Conservation (phyloP, 495 filamentous ascomycete genomes). For the Xeromyces bisporus region DNA sequence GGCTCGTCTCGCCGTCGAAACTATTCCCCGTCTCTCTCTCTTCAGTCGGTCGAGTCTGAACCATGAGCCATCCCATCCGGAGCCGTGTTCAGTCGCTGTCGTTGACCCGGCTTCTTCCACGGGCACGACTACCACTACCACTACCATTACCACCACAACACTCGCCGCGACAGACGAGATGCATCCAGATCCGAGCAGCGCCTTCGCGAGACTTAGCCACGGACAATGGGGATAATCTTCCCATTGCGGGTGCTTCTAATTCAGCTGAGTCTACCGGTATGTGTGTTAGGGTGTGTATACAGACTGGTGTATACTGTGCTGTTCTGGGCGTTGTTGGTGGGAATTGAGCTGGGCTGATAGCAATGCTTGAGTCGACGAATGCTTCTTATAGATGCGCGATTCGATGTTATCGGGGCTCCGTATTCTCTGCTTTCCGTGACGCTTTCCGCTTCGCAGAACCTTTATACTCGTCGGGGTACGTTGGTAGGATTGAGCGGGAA, state of each 20-base stretch:
- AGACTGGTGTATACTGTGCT: too few species aligned
- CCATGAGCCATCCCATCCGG: constrained; percentile 23
- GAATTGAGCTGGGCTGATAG: too few species aligned
- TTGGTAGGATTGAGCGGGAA: constrained; percentile 81
- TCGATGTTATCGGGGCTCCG: constrained; percentile 78
- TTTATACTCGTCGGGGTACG: constrained; percentile 82
- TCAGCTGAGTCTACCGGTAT: constrained; percentile 27
- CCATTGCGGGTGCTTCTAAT: constrained; percentile 22
- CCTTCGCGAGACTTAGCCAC: constrained; percentile 20
- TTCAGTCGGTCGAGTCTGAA: neutral
- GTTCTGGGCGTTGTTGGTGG: too few species aligned
- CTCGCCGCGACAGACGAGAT: constrained; percentile 18
- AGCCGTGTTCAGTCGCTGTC: constrained; percentile 23
- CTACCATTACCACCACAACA: constrained; percentile 12
- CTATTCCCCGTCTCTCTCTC: constrained; percentile 2
- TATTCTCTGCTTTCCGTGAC: constrained; percentile 86
- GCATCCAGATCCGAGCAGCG: constrained; percentile 28
- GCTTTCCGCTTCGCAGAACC: constrained; percentile 77
- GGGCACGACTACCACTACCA: too few species aligned
- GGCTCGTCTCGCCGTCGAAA: too few species aligned
- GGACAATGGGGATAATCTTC: constrained; percentile 22
- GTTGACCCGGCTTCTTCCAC: constrained; percentile 21
- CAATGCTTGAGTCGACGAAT: too few species aligned
- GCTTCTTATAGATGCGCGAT: constrained; percentile 78
- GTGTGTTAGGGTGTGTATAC: neutral